Conservation (phyloP, 352 stramenopile genomes). For the Pilasporangium apinafurcum region DNA sequence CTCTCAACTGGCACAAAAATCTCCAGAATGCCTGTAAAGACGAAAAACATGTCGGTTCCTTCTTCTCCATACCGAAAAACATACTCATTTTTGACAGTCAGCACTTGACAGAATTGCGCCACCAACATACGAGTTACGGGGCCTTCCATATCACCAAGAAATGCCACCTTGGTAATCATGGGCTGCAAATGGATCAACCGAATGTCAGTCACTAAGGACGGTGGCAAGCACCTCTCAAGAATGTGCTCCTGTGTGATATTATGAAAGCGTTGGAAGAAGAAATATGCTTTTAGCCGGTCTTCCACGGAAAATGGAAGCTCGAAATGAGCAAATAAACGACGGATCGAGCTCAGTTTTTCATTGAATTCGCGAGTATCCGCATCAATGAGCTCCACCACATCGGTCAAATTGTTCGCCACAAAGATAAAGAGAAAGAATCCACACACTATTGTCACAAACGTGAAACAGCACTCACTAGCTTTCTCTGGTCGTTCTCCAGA, state of each 20-base stretch:
- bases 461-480: conserved; percentile 24
- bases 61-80: conserved; percentile 37
- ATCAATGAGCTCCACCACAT: conserved; percentile 36
- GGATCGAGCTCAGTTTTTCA: conserved; percentile 31
- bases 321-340: conserved; percentile 35
- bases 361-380: conserved; percentile 47
- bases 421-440: conserved; percentile 45
- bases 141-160: conserved; percentile 35
- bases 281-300: conserved; percentile 36
- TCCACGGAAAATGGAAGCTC: conserved; percentile 22
- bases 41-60: conserved; percentile 55
- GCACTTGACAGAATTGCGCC: conserved; percentile 33
- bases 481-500: conserved; percentile 28
- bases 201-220: conserved; percentile 47
- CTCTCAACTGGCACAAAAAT: conserved; percentile 17
- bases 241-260: conserved; percentile 47
- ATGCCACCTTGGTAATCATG: conserved; percentile 52
- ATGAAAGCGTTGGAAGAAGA: conserved; percentile 46
- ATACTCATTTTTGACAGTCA: conserved; percentile 32
- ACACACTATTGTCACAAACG: conserved; percentile 26
- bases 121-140: conserved; percentile 49
- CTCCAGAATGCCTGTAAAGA: conserved; percentile 39
- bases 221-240: conserved; percentile 33
- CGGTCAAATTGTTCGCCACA: conserved; percentile 37
- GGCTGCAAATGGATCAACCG: conserved; percentile 33